Conservation (phyloP, 1,284 basidiomycete species). For the Naganishia sp. region DNA sequence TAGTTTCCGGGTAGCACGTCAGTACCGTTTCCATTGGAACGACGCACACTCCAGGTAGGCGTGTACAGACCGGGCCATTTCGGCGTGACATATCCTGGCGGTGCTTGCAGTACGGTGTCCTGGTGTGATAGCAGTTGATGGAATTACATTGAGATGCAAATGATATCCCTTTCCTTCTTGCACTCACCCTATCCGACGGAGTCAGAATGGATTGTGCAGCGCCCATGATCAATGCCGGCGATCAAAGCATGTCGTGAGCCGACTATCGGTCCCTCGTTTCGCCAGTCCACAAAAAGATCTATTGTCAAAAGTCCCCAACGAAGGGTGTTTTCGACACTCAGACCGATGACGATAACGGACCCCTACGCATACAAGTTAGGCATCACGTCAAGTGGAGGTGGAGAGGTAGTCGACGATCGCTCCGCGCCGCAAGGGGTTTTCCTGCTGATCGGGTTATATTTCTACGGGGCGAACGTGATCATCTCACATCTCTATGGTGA, state of each 20-base stretch:
- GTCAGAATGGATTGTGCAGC: constrained; percentile 26
- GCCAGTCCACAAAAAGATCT: neutral
- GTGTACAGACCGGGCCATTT: constrained; percentile 22
- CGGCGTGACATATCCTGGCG: constrained; percentile 29
- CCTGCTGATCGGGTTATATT: no score
- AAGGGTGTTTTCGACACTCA: no score
- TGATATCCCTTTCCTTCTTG: neutral
- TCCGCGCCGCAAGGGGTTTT: no score
- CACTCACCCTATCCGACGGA: constrained; percentile 23
- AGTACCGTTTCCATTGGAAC: constrained; percentile 23
- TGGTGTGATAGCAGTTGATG: neutral
- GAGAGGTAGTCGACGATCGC: no score
- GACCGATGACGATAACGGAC: no score
- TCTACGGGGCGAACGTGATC: no score
- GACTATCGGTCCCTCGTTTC: no score
- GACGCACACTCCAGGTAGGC: constrained; percentile 12
- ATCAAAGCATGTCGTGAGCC: neutral
- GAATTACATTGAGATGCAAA: neutral
- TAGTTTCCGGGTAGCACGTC: constrained; percentile 24
- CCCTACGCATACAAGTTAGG: no score
- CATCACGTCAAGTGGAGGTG: no score
- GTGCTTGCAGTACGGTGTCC: constrained; percentile 23
- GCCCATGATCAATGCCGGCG: constrained; percentile 1
- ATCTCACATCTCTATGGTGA: constrained; percentile 28
- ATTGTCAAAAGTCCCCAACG: neutral